Conservation (phyloP, 2,329 filamentous ascomycete species). For the Fusarium sp. region DNA sequence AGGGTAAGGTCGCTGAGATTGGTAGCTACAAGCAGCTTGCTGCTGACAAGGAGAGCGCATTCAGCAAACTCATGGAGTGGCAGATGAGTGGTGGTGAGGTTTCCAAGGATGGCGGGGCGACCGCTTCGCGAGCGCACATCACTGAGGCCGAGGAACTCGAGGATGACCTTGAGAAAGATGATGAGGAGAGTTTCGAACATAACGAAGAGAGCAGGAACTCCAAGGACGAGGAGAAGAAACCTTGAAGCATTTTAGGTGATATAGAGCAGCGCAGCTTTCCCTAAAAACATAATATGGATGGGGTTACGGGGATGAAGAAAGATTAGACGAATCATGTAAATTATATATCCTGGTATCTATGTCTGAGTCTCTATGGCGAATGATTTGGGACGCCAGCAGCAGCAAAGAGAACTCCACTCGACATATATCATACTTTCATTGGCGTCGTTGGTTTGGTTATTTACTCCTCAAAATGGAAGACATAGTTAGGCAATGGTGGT, state of each 20-base stretch:
- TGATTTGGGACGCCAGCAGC: conserved; percentile 24
- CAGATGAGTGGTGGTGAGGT: conserved; percentile 89
- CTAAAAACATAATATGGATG: conserved; percentile 35
- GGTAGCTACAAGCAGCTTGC: conserved; percentile 85
- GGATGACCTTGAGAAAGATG: conserved; percentile 57
- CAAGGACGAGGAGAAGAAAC: conserved; percentile 35
- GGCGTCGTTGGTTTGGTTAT: conserved; percentile 41
- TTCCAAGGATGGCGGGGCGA: conserved; percentile 53
- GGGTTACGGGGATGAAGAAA: conserved; percentile 15
- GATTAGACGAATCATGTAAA: conserved; percentile 46
- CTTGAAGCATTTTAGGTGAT: conserved; percentile 18
- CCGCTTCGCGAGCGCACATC: conserved; percentile 54
- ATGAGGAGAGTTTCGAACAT: conserved; percentile 49
- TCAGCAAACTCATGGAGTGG: conserved; percentile 98
- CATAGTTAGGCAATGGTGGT: not conserved
- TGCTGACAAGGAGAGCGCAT: conserved; percentile 79
- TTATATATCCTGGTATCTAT: conserved; percentile 45
- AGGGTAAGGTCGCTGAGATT: conserved; percentile 91
- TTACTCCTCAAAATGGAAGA: conserved; percentile 28
- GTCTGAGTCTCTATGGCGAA: conserved; percentile 40
- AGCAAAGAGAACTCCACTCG: conserved; percentile 45
- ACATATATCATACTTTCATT: conserved; percentile 34
- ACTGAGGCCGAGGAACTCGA: conserved; percentile 65
- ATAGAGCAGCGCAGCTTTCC: conserved; percentile 11
- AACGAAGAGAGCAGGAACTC: conserved; percentile 43